Base-by-base conservation (phyloP, 768 basidiomycete species). In the Termitomyces sp. region DNA sequence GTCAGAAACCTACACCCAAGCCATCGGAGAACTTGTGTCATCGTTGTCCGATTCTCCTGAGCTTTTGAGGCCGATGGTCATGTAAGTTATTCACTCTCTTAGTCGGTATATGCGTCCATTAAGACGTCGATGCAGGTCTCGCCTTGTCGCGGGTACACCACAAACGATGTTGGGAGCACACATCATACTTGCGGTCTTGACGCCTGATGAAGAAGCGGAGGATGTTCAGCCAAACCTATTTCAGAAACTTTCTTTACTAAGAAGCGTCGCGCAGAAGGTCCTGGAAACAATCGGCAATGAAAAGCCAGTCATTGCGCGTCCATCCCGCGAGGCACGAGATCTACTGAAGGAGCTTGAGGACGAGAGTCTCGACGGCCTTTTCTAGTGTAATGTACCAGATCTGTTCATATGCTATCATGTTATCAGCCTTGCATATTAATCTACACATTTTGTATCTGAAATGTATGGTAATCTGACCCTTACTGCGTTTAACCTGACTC, bases 301-400 rank as follows among this genome's bases (percentile, higher is more conserved):
- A 44, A 81, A 81, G 36, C 84, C 90, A 2, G 77, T 81, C 20
- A 83, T 95, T 44, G 79, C 90, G 10, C 77, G 92, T 47, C 92
- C 92, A 0, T 88, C 92, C 7, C 76, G 93, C 45, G 92, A 95
- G 66, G 87, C 94, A 2, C 79, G 86, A 60, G 94, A 96, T 51
- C 56, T 87, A 24, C 66, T 95, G 29, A 81, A 75, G 61, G 71
- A 71, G 49, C 59, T 81, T 51, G 72, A 73, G 28, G 78, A 81
- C 41, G 73, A 76, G 37, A 73, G 65, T 60, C 65, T 81, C 10
- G 64, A 73, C n/a, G 78, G 79, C 10, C 62, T 81, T 49, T 80
- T 82, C 65, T 82, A 65, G 59, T 10, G n/a, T 46, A 10, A 49
- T 29, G 47, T 42, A 36, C 29, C 20, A 54, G 33, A 48, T 46